A percentile compares a stretch with the other conserved stretches of the same genome.
phyloP scores from a whole-genome alignment of 345 rosid genomes.

The Eucalyptus coolabah region DNA sequence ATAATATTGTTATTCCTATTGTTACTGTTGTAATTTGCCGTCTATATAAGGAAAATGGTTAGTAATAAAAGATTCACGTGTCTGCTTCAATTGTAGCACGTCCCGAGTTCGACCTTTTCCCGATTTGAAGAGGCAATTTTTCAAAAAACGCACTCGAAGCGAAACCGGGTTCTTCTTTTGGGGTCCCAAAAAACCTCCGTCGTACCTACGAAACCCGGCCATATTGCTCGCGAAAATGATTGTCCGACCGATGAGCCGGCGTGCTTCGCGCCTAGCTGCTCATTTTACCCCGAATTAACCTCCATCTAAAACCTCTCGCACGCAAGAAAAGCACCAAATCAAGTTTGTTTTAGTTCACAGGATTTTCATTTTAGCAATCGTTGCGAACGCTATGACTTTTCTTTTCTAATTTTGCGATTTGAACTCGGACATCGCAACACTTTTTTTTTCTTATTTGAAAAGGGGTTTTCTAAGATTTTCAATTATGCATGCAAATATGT shows the following conservation, averaged over 20 bases:
- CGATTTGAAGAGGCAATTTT: not conserved
- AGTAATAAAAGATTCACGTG: not conserved
- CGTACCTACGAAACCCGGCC: not conserved
- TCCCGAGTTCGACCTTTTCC: not conserved
- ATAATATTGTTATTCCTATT: not conserved
- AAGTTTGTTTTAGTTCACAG: rapidly evolving
- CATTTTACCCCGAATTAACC: not conserved
- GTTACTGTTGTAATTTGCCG: not conserved
- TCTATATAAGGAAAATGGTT: not conserved
- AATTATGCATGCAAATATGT: too few relatives aligned
- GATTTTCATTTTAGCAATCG: rapidly evolving
- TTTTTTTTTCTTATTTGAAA: not conserved
- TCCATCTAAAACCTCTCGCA: not conserved
- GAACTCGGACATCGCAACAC: rapidly evolving
- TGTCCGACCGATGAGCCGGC: not conserved
- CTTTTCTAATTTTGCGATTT: rapidly evolving
- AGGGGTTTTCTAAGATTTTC: too few relatives aligned
- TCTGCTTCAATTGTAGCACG: not conserved
- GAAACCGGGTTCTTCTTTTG: not conserved
- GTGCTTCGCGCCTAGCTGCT: not conserved
- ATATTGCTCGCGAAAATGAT: not conserved
- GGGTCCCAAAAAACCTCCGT: too few relatives aligned
- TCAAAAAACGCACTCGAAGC: not conserved
- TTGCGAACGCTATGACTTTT: rapidly evolving
- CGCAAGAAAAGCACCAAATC: not conserved